Base-by-base conservation (phyloP, 1,139 yeast species). In the Groenewaldozyma sp. region DNA sequence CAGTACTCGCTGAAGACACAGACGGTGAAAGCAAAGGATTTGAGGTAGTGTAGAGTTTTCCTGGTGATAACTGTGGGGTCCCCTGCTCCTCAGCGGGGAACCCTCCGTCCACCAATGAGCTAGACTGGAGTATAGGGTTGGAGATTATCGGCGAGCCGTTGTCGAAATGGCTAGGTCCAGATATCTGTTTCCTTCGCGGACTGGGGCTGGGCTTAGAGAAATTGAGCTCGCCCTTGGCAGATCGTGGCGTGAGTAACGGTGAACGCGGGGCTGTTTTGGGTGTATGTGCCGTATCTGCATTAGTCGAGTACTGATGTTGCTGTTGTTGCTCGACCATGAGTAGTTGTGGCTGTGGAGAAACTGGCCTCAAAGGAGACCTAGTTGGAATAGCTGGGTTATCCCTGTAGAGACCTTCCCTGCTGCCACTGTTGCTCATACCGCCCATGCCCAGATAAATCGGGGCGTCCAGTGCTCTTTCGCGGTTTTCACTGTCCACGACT, bases 321-420 rank as follows among this genome's bases (percentile, higher is more conserved):
- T n/a, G n/a, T n/a, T n/a, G n/a, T n/a, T n/a, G n/a, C n/a, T n/a
- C n/a, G n/a, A n/a, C n/a, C n/a, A n/a, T n/a, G n/a, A n/a, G n/a
- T n/a, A n/a, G n/a, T 5, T 17, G 42, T 10, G 45, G 39, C 10
- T 31, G 31, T 3, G 52, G 52, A 9, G 52, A 49, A 6, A 38
- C 28, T 11, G 53, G 44, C 18, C 54, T 33, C 35, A 51, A 39
- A 19, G 42, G 36, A 5, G 53, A 49, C 28, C 54, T 37, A 13
- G 46, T 46, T 3, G 54, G 54, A 16, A 50, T 46, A 13, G 43
- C 7, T 6, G 33, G 33, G 10, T 18, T n/a, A n/a, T n/a, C n/a
- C n/a, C n/a, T n/a, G n/a, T n/a, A n/a, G n/a, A n/a, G n/a, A n/a
- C n/a, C n/a, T n/a, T n/a, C n/a, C n/a, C n/a, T n/a, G n/a, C n/a